These are phyloP conservation scores for Colletotrichum sp. DNA, from an alignment of 2,329 filamentous ascomycete genomes.

Conservation along the genomic window DNA sequence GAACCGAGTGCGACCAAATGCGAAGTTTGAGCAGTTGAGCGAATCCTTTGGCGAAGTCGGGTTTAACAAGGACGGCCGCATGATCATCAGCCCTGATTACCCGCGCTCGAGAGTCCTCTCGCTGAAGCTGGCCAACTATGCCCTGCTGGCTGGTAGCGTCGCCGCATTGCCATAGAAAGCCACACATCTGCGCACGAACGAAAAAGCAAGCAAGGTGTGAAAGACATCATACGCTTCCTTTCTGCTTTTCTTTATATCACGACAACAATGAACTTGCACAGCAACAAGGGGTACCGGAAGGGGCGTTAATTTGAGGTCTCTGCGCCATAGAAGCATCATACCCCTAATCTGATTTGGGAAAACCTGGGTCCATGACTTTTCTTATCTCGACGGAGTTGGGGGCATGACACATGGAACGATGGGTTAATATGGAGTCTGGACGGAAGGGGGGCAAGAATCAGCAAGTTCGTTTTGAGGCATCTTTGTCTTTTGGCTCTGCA, in stretches of 20 bases:
- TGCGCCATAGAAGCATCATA: slow-evolving; percentile 21
- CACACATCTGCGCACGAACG: neutral
- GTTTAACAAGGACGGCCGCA: slow-evolving; percentile 63
- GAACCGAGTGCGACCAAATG: slow-evolving; percentile 60
- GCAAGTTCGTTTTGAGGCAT: neutral
- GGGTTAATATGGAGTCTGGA: slow-evolving; percentile 15
- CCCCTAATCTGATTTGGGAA: slow-evolving; percentile 20
- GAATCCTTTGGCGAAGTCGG: slow-evolving; percentile 68
- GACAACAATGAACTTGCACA: slow-evolving; percentile 20
- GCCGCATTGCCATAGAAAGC: slow-evolving; percentile 3
- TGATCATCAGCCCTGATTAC: slow-evolving; percentile 62
- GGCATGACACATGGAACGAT: neutral
- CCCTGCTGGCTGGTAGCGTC: slow-evolving; percentile 41
- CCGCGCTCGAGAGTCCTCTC: slow-evolving; percentile 58
- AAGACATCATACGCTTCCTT: neutral
- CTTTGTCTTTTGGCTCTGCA: neutral
- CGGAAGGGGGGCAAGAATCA: neutral
- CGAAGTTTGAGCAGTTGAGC: slow-evolving; percentile 65
- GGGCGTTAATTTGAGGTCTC: slow-evolving; percentile 12
- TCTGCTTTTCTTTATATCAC: neutral
- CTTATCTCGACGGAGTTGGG: slow-evolving; percentile 7
- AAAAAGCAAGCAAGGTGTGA: neutral
- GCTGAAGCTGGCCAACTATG: slow-evolving; percentile 63
- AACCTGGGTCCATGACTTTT: slow-evolving; percentile 9
- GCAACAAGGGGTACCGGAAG: slow-evolving; percentile 7